Base-by-base conservation (phyloP, 2,329 filamentous ascomycete genomes). In the Capronia coronata region DNA sequence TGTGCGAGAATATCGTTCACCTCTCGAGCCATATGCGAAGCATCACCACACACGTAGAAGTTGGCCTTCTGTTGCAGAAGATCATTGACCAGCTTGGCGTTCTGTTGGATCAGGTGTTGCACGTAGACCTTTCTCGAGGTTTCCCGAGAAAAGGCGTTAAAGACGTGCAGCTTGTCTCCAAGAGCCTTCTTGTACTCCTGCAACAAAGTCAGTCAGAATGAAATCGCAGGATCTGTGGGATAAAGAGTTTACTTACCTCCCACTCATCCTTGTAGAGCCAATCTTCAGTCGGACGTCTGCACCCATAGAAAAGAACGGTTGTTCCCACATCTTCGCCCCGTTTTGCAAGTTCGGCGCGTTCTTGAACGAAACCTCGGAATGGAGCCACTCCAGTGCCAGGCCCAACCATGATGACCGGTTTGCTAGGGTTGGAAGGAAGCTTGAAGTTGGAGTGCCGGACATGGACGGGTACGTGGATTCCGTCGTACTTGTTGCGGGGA, bases 391-490 rank as follows among this genome's bases (percentile, higher is more conserved):
- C 93, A 46, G 93, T 97, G 65, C 93, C 93, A 10, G 93, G 93
- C 19, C 93, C 93, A 61, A 97, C 82, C 83, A 96, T 90, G 68
- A 98, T 94, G 61, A 98, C 75, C 23, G 93, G 93, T 71, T 94
- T 94, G 42, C 85, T 81, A 2, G 93, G 89, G 63, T 98, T 90
- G 13, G 93, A 96, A 7, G 93, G 93, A 23, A 98, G 80, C 75
- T 97, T 97, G 80, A 98, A 98, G 75, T 97, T 98, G 58, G 93
- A 97, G 72, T 96, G 91, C 58, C 93, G 87, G 52, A 98, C 83
- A 65, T 98, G 93, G 11, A 98, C 87, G 2, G 93, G 93, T 19
- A 97, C 84, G 64, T 94, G 90, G 53, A 96, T 84, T 54, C 91
- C 91, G 63, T 95, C 87, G 69, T 97, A 98, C 72, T 94, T 97